Evolutionary conservation across 768 basidiomycete genomes (phyloP).

Genomic region (Suillus subalutaceus): DNA sequence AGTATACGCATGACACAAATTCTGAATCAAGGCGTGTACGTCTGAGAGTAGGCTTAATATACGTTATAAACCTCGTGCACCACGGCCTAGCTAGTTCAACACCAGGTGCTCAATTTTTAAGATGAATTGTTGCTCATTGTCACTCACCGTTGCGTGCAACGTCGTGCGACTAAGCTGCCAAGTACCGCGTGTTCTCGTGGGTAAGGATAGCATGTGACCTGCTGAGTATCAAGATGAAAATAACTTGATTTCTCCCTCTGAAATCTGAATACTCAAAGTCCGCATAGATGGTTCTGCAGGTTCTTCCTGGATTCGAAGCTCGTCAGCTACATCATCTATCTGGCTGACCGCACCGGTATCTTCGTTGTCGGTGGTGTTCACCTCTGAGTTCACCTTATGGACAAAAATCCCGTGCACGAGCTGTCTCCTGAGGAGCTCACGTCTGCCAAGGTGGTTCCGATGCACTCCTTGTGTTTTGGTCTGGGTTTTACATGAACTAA

Average conservation of each 20-base stretch:
- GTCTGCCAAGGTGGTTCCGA: too few relatives aligned
- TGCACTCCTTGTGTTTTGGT: too few relatives aligned
- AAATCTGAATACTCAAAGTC: slow-evolving; percentile 59
- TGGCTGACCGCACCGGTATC: slow-evolving; percentile 49
- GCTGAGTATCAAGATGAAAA: background rate
- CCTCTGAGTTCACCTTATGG: slow-evolving; percentile 68
- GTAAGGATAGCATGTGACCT: background rate
- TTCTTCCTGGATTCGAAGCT: slow-evolving; percentile 57
- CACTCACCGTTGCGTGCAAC: background rate
- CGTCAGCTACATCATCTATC: slow-evolving; percentile 47
- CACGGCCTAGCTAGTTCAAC: too few relatives aligned
- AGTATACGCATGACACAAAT: background rate
- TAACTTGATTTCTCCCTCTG: slow-evolving; percentile 53
- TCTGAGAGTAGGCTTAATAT: background rate
- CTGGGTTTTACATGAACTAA: too few relatives aligned
- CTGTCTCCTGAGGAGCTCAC: too few relatives aligned
- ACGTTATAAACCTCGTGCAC: background rate
- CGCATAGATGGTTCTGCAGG: slow-evolving; percentile 72
- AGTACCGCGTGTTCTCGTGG: background rate
- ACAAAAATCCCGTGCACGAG: slow-evolving; percentile 59
- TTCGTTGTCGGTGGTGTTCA: slow-evolving; percentile 57
- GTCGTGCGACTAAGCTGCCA: background rate
- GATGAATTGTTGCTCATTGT: too few relatives aligned
- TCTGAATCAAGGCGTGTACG: background rate
- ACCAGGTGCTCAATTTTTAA: too few relatives aligned